These are phyloP conservation scores for Globisporangium takayamanum DNA, from an alignment of 352 stramenopile species.

Conservation along the genomic window DNA sequence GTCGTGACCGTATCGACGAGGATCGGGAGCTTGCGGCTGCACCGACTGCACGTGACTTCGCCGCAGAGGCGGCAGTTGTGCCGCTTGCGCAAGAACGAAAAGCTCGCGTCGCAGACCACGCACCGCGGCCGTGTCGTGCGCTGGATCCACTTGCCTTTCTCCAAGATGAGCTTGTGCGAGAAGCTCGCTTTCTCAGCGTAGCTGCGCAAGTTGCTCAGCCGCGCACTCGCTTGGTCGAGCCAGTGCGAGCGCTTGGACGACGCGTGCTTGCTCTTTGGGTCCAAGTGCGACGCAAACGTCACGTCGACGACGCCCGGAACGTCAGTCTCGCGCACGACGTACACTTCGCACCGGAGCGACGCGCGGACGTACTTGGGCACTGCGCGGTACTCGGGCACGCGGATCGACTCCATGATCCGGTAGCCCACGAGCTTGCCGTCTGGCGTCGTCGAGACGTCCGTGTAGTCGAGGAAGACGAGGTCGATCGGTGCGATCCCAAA, in stretches of 20 bases:
- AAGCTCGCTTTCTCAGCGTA: conserved; percentile 70
- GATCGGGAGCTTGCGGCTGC: conserved; percentile 64
- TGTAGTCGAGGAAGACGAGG: conserved; percentile 83
- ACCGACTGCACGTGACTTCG: conserved; percentile 60
- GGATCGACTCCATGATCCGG: conserved; percentile 78
- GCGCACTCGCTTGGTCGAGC: conserved; percentile 47
- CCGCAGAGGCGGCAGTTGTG: conserved; percentile 74
- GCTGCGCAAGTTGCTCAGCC: conserved; percentile 49
- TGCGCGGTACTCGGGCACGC: conserved; percentile 49
- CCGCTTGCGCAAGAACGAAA: conserved; percentile 72
- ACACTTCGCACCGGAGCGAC: conserved; percentile 77
- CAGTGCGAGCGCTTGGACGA: conserved; percentile 48
- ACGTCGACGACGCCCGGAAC: conserved; percentile 71
- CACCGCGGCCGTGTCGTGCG: conserved; percentile 44
- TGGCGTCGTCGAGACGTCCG: conserved; percentile 58
- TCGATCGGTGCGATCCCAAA: conserved; percentile 59
- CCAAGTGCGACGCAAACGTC: conserved; percentile 75
- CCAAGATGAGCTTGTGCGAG: conserved; percentile 41
- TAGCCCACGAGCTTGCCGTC: conserved; percentile 62
- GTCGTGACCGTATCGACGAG: conserved; percentile 52
- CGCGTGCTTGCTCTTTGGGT: conserved; percentile 75
- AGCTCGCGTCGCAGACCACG: conserved; percentile 55
- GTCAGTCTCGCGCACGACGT: conserved; percentile 65
- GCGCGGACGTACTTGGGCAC: conserved; percentile 58
- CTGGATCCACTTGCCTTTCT: conserved; percentile 34